These are phyloP conservation scores for Erythrophleum ivorense DNA, from an alignment of 331 rosid genomes.

Conservation along the genomic window DNA sequence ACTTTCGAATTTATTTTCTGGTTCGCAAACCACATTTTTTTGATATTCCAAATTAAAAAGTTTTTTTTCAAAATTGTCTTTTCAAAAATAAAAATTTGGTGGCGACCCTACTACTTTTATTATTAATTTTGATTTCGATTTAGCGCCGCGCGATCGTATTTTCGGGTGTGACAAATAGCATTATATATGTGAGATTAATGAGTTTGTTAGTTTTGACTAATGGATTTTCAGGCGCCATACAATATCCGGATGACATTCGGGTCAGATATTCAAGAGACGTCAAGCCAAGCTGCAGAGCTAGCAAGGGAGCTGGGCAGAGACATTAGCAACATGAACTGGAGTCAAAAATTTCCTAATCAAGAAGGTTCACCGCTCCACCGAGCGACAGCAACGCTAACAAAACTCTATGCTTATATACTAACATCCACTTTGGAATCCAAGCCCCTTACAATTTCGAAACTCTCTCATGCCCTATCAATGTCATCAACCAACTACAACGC, in stretches of 20 bases:
- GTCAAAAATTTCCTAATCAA: conserved; percentile 49
- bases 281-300: conserved; percentile 70
- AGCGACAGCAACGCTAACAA: conserved; percentile 62
- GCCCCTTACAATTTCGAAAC: conserved; percentile 38
- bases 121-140: no score
- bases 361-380: conserved; percentile 56
- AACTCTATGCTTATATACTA: conserved; percentile 63
- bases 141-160: no score
- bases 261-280: conserved; percentile 65
- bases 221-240: conserved; percentile 60
- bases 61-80: no score
- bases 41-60: no score
- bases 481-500: conserved; percentile 2
- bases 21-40: no score
- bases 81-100: no score
- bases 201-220: not conserved
- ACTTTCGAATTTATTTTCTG: no score
- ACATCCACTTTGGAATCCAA: conserved; percentile 50
- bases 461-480: conserved; percentile 24
- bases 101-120: no score
- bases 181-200: not conserved
- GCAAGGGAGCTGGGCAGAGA: conserved; percentile 62
- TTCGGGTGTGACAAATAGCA: no score
- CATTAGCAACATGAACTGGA: conserved; percentile 57
- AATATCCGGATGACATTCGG: conserved; percentile 59